Evolutionary conservation across 1,139 yeast genomes (phyloP).

Genomic region (Suhomyces kunorum): DNA sequence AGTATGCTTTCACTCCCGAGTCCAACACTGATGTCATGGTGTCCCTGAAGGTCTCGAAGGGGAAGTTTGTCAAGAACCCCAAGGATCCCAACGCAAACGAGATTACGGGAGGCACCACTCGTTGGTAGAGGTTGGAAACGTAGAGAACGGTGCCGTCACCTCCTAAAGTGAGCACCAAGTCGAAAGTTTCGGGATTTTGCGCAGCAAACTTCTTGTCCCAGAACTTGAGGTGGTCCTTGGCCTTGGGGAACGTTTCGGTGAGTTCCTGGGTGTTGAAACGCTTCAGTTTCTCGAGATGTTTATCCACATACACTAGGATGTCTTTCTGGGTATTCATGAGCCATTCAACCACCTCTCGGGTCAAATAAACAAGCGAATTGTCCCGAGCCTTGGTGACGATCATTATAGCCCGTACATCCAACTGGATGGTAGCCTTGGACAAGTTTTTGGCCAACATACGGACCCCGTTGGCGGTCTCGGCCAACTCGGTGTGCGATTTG

Average conservation of each 20-base stretch:
- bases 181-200: slow-evolving; percentile 61
- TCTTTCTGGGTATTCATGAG: slow-evolving; percentile 47
- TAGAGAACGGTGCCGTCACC: slow-evolving; percentile 90
- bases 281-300: slow-evolving; percentile 57
- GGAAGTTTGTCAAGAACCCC: slow-evolving; percentile 79
- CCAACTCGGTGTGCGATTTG: slow-evolving; percentile 69
- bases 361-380: slow-evolving; percentile 68
- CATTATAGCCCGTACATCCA: slow-evolving; percentile 70
- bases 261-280: slow-evolving; percentile 58
- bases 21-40: slow-evolving; percentile 58
- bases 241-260: slow-evolving; percentile 41
- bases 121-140: slow-evolving; percentile 76
- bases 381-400: slow-evolving; percentile 87
- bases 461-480: slow-evolving; percentile 86
- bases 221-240: slow-evolving; percentile 50
- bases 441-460: slow-evolving; percentile 75
- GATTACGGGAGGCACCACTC: slow-evolving; percentile 85
- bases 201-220: slow-evolving; percentile 68
- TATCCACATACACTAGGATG: slow-evolving; percentile 70
- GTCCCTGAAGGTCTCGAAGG: slow-evolving; percentile 66
- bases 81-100: slow-evolving; percentile 79
- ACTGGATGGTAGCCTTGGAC: slow-evolving; percentile 69
- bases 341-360: slow-evolving; percentile 82
- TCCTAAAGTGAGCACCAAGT: slow-evolving; percentile 76
- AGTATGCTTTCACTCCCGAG: slow-evolving; percentile 72